phyloP scores from a whole-genome alignment of 2,329 filamentous ascomycete species.

The Microsporum canis region DNA sequence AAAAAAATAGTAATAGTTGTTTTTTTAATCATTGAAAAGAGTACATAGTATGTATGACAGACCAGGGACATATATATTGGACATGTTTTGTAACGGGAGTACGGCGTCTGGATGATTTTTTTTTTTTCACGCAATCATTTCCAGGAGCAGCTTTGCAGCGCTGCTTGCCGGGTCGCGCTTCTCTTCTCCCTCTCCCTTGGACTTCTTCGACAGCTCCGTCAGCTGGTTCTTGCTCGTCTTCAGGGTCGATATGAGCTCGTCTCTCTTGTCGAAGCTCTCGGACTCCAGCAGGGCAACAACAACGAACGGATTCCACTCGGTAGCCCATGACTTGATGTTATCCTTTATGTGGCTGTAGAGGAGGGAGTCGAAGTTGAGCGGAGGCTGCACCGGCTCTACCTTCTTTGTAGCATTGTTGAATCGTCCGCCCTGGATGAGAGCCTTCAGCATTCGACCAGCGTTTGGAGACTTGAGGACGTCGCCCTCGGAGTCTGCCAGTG shows the following conservation, averaged over 20 bases:
- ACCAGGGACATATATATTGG: neutral
- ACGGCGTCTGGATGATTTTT: neutral
- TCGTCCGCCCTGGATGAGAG: conserved; percentile 75
- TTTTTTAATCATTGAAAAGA: neutral
- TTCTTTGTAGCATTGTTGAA: conserved; percentile 66
- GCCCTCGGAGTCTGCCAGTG: conserved; percentile 32
- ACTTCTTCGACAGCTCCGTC: conserved; percentile 39
- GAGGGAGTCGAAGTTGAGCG: conserved; percentile 66
- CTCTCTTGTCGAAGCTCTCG: conserved; percentile 54
- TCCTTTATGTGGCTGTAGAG: conserved; percentile 74
- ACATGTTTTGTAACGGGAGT: neutral
- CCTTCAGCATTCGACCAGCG: conserved; percentile 78
- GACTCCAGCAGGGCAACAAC: conserved; percentile 71
- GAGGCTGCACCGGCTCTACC: conserved; percentile 59
- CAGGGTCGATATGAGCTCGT: conserved; percentile 57
- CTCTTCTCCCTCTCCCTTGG: conserved; percentile 40
- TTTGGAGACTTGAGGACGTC: conserved; percentile 51
- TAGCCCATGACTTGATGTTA: conserved; percentile 70
- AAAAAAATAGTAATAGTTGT: neutral
- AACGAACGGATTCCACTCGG: conserved; percentile 73
- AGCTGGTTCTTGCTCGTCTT: conserved; percentile 62
- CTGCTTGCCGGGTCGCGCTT: conserved; percentile 35
- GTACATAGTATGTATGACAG: neutral
- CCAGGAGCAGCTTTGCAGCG: conserved; percentile 36
- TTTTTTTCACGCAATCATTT: conserved; percentile 19